Conservation (phyloP, 768 basidiomycete species). For the Pisolithus albus region DNA sequence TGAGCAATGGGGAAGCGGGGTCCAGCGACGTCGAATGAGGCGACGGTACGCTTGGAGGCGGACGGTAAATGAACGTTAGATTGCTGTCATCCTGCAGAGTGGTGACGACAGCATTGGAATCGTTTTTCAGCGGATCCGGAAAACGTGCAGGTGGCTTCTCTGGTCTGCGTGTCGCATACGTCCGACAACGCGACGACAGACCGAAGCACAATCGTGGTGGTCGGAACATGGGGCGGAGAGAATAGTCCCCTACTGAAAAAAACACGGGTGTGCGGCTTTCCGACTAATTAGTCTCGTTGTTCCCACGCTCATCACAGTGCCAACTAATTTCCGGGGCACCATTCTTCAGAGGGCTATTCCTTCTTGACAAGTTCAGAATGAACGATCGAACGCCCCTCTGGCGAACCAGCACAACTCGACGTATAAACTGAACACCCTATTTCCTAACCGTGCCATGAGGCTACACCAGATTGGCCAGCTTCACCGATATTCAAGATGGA, state of each 20-base stretch:
- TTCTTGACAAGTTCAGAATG: no score
- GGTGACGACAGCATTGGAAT: constrained; percentile 45
- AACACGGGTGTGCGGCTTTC: background rate
- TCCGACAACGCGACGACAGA: constrained; percentile 24
- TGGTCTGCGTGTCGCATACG: constrained; percentile 37
- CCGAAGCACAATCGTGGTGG: constrained; percentile 12
- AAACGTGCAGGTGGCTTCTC: constrained; percentile 46
- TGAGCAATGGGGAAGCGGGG: constrained; percentile 67
- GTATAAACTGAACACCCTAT: no score
- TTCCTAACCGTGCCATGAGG: no score
- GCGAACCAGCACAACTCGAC: no score
- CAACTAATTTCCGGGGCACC: no score
- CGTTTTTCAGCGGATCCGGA: constrained; percentile 51
- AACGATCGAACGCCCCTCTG: no score
- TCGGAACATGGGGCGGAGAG: constrained; percentile 15
- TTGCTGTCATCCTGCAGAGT: constrained; percentile 40
- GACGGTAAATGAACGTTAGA: constrained; percentile 77
- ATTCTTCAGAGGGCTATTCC: no score
- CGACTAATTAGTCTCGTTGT: background rate
- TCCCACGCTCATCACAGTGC: background rate
- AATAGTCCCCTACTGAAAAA: background rate
- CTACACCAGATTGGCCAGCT: no score
- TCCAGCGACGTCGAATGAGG: constrained; percentile 64
- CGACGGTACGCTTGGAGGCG: constrained; percentile 71
- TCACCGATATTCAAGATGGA: no score